Percentiles rank a stretch among this genome's conserved stretches.
phyloP scores from a whole-genome alignment of 2,329 filamentous ascomycete genomes.

The Trichophyton mentagrophytes region DNA sequence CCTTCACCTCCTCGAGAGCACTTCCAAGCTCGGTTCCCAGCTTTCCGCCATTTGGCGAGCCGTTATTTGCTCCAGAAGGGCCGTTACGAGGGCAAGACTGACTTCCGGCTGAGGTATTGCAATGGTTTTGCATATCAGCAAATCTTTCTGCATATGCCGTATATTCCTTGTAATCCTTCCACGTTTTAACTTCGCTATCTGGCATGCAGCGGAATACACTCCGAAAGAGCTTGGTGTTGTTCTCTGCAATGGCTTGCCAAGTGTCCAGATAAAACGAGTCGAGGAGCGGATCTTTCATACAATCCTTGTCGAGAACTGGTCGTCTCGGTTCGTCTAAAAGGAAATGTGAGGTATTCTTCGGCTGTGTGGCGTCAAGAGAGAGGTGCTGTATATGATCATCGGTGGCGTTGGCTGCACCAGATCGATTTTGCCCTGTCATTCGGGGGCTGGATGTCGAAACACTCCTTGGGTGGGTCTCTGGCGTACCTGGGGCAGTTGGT shows the following conservation, averaged over 20 bases:
- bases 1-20: slow-evolving; percentile 21
- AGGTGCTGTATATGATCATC: slow-evolving; percentile 24
- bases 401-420: slow-evolving; percentile 41
- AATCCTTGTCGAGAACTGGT: slow-evolving; percentile 70
- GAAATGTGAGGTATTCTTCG: slow-evolving; percentile 36
- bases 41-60: slow-evolving; percentile 17
- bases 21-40: slow-evolving; percentile 19
- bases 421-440: slow-evolving; percentile 8
- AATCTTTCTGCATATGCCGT: slow-evolving; percentile 66
- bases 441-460: background rate
- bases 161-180: slow-evolving; percentile 85
- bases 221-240: slow-evolving; percentile 91
- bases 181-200: slow-evolving; percentile 83
- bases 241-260: slow-evolving; percentile 76
- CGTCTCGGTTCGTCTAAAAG: slow-evolving; percentile 54
- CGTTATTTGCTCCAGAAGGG: slow-evolving; percentile 27
- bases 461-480: background rate
- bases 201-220: slow-evolving; percentile 95
- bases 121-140: slow-evolving; percentile 49
- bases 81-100: slow-evolving; percentile 15
- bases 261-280: slow-evolving; percentile 73
- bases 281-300: slow-evolving; percentile 82
- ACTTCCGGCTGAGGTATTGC: slow-evolving; percentile 23
- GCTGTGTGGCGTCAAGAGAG: slow-evolving; percentile 2
- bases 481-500: background rate